These are phyloP conservation scores for Kluyveromyces nonfermentans DNA, from an alignment of 805 yeast genomes.

Conservation along the genomic window DNA sequence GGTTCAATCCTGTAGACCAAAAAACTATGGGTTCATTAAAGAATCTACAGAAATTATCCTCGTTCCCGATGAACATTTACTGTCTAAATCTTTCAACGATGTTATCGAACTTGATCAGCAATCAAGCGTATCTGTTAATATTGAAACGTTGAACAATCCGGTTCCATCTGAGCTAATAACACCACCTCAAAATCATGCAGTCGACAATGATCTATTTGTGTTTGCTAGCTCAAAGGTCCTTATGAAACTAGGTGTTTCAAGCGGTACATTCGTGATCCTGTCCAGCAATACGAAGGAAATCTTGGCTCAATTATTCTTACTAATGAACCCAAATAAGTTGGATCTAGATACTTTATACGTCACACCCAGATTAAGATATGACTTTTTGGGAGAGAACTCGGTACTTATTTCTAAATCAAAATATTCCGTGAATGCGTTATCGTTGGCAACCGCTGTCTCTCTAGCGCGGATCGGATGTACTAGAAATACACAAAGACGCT, in stretches of 20 bases:
- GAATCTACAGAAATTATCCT: slow-evolving; percentile 11
- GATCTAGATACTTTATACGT: slow-evolving; percentile 10
- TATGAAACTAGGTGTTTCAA: slow-evolving; percentile 12
- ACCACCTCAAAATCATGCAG: slow-evolving; percentile 7
- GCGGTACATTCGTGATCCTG: slow-evolving; percentile 18
- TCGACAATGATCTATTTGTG: slow-evolving; percentile 23
- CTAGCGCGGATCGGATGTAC: slow-evolving; percentile 22
- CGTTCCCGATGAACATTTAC: slow-evolving; percentile 1
- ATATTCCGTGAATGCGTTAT: slow-evolving; percentile 5
- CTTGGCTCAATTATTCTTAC: slow-evolving; percentile 15
- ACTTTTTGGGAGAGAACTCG: slow-evolving; percentile 7
- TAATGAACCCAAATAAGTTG: slow-evolving; percentile 17
- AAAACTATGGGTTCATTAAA: neutral
- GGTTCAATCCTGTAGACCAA: slow-evolving; percentile 14
- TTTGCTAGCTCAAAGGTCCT: slow-evolving; percentile 16
- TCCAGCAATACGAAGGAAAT: slow-evolving; percentile 3
- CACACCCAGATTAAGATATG: slow-evolving; percentile 19
- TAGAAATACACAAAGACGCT: slow-evolving; percentile 21
- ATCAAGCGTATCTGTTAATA: neutral
- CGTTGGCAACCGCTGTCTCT: slow-evolving; percentile 17
- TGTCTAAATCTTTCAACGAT: neutral
- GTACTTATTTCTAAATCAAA: slow-evolving; percentile 8
- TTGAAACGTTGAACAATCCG: slow-evolving; percentile 6
- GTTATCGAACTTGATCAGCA: neutral
- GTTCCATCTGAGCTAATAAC: slow-evolving; percentile 9